Conservation (phyloP, 441 rosid species). For the Pelargonium cotyledonis region DNA sequence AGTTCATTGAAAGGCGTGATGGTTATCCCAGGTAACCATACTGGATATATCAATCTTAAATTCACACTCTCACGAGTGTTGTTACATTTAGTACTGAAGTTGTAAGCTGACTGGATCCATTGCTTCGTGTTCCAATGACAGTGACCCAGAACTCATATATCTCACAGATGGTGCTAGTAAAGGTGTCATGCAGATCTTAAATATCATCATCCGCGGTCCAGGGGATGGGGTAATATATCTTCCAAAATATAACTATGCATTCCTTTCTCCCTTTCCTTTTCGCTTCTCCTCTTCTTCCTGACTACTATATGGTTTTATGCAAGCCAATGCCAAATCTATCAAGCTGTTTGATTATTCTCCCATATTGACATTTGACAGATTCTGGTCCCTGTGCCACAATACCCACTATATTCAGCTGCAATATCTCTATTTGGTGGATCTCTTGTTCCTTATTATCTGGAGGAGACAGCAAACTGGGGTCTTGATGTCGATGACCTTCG, state of each 20-base stretch:
- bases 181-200: constrained; percentile 94
- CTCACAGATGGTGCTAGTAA: constrained; percentile 99
- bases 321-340: constrained; percentile 11
- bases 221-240: constrained; percentile 70
- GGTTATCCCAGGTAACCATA: constrained; percentile 81
- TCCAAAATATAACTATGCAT: constrained; percentile 1
- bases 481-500: constrained; percentile 78
- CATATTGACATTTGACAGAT: constrained; percentile 36
- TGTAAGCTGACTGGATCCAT: constrained; percentile 12
- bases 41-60: constrained; percentile 9
- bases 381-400: constrained; percentile 96
- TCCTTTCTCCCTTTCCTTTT: too few relatives aligned
- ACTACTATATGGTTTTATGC: constrained; percentile 13
- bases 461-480: constrained; percentile 97
- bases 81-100: constrained; percentile 4
- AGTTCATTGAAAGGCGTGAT: constrained; percentile 84
- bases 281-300: not conserved
- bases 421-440: constrained; percentile 84
- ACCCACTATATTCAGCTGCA: constrained; percentile 94
- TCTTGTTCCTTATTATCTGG: constrained; percentile 86
- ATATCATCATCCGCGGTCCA: constrained; percentile 66
- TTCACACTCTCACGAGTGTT: not conserved
- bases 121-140: constrained; percentile 31
- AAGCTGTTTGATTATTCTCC: not conserved
- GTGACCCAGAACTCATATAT: constrained; percentile 90